Base-by-base conservation (phyloP, 176 grass and related monocot species). In the Aegilops longissima region DNA sequence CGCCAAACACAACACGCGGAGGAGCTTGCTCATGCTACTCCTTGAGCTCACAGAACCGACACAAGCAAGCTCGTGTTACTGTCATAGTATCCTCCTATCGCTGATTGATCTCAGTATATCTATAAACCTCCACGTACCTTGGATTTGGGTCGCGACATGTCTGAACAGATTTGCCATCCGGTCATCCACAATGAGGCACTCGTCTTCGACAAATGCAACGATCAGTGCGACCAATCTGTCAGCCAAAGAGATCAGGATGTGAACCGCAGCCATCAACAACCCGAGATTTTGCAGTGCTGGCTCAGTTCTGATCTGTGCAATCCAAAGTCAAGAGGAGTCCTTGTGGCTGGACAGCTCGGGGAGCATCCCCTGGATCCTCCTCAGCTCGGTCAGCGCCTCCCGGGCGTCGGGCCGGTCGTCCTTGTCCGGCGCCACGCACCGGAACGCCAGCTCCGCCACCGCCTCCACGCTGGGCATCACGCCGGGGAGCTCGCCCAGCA, bases 371-470 rank as follows among this genome's bases (percentile, higher is more conserved):
- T 90, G 87, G 82, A 99, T 94, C 80, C 97, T 86, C 30, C 62
- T 87, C 35, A 99, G 87, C 88, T 99, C 97, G 66, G 85, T 80
- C 18, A 96, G 80, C 66, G 87, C 86, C 92, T 99, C 97, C 77
- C 82, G 63, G 8, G 90, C 85, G 66, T 96, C 91, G 4, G 97
- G 97, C 73, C 94, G 66, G 85, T 99, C 97, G 34, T 99, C 97
- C 87, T 99, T 99, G 81, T 99, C 97, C 29, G 87, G 92, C 2
- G 94, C 90, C 3, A 99, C 87, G 76, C 97, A 99, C 62, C 97
- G 91, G 90, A 99, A 99, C 14, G 94, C 94, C 27, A 99, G 85
- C 81, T 99, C 97, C 25, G 90, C 94, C 13, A 93, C 89, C 0
- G 92, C 97, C 84, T 93, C 94, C 8, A 96, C 88, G 76, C 86